These are phyloP conservation scores for Ananas comosus DNA, from an alignment of 176 grass and related monocot genomes.

Conservation along the genomic window DNA sequence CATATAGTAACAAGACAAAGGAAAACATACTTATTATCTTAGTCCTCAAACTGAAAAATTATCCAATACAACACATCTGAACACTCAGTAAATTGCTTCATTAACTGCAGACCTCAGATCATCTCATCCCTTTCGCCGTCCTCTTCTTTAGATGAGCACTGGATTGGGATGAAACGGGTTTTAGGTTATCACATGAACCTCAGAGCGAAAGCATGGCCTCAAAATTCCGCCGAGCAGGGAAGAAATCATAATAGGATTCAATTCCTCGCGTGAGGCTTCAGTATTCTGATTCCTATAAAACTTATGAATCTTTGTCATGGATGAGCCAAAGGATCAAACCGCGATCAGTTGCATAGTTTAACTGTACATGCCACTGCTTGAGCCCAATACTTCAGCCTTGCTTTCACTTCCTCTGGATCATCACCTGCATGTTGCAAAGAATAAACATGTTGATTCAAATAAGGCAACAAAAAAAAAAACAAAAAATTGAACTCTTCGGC, in stretches of 20 bases:
- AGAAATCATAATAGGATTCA: background rate
- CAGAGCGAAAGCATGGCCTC: background rate
- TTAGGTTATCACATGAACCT: background rate
- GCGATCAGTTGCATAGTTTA: slow-evolving; percentile 57
- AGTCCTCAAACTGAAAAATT: background rate
- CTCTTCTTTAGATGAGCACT: background rate
- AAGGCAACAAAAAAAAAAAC: too few species aligned
- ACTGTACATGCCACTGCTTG: slow-evolving; percentile 81
- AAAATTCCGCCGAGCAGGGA: background rate
- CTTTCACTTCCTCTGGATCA: slow-evolving; percentile 69
- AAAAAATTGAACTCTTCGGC: too few species aligned
- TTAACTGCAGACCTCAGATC: background rate
- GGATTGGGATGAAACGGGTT: background rate
- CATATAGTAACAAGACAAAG: too few species aligned
- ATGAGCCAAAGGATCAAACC: slow-evolving; percentile 2
- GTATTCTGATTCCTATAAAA: background rate
- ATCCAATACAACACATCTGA: background rate
- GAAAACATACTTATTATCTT: too few species aligned
- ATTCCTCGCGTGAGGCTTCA: background rate
- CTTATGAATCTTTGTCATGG: background rate
- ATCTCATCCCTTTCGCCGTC: background rate
- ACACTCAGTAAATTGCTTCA: background rate
- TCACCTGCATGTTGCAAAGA: slow-evolving; percentile 31
- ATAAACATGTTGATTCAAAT: background rate
- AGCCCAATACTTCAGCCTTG: slow-evolving; percentile 78